Evolutionary conservation across 2,329 filamentous ascomycete species (phyloP).

Genomic region (Trichoderma guizhouense): DNA sequence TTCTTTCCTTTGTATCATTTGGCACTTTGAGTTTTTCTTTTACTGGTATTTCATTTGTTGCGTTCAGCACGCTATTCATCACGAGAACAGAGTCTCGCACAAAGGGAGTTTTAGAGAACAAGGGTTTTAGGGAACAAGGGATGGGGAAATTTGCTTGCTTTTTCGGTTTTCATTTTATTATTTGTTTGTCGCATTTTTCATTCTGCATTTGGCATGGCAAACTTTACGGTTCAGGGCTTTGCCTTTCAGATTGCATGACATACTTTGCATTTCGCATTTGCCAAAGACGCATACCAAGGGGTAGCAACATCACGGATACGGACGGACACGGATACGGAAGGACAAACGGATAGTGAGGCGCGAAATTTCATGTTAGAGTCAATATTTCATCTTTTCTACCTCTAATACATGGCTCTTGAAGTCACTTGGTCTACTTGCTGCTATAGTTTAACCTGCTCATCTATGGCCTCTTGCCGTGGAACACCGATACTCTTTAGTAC

Average conservation of each 20-base stretch:
- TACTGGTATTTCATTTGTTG: not conserved
- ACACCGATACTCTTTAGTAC: conserved; percentile 32
- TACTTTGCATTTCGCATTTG: not conserved
- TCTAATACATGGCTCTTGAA: not conserved
- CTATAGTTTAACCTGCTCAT: not conserved
- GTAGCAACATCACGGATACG: not conserved
- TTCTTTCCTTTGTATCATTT: not conserved
- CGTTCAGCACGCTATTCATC: not conserved
- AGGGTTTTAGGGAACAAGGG: not conserved
- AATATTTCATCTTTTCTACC: not conserved
- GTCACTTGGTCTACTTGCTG: not conserved
- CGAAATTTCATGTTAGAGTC: not conserved
- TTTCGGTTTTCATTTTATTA: not conserved
- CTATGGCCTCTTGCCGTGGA: conserved; percentile 14
- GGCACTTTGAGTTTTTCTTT: not conserved
- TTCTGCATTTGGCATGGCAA: not conserved
- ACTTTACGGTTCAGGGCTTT: not conserved
- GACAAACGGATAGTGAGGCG: not conserved
- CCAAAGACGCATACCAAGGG: not conserved
- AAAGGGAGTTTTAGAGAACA: not conserved
- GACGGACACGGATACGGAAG: not conserved
- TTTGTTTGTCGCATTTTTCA: not conserved
- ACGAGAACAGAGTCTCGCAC: not conserved
- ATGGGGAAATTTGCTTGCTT: not conserved
- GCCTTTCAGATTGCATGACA: not conserved